These are phyloP conservation scores for Calamus simplicifolius DNA, from an alignment of 176 grass and related monocot genomes.

Conservation along the genomic window DNA sequence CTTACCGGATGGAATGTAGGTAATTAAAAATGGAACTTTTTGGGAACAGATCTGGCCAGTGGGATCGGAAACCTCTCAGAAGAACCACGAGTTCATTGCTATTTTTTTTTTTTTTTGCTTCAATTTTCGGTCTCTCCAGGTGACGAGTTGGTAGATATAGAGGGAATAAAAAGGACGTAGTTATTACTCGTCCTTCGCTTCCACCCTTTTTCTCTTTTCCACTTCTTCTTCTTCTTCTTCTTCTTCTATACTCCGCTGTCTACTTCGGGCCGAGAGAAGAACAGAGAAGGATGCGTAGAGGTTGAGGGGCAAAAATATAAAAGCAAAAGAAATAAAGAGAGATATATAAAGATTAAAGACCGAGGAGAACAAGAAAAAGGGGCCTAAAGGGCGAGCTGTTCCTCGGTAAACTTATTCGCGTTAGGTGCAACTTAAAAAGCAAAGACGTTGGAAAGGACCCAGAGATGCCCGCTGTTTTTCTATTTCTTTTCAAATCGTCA, in stretches of 20 bases:
- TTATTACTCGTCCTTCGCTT: conserved; percentile 20
- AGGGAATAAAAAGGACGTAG: conserved; percentile 8
- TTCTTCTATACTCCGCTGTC: background rate
- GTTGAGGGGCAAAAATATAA: background rate
- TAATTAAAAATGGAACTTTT: background rate
- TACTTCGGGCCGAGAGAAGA: conserved; percentile 22
- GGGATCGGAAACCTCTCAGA: background rate
- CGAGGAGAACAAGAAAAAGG: background rate
- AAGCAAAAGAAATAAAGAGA: background rate
- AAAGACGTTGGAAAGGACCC: conserved; percentile 20
- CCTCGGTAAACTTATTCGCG: background rate
- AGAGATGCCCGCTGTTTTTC: conserved; percentile 14
- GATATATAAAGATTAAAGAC: conserved; percentile 1
- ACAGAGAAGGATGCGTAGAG: conserved; percentile 5
- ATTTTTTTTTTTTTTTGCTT: too few relatives aligned
- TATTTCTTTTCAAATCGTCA: too few relatives aligned
- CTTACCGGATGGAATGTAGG: background rate
- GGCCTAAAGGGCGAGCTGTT: background rate
- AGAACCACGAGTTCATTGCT: too few relatives aligned
- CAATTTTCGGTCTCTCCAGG: background rate
- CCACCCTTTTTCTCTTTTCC: conserved; percentile 4
- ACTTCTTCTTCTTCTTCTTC: background rate
- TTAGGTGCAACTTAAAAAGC: conserved; percentile 6
- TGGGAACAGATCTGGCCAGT: conserved; percentile 7
- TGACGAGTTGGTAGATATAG: background rate